Percentiles rank a stretch among this genome's conserved stretches.
Conservation (phyloP, 768 basidiomycete genomes). For the Lactifluus volemus region DNA sequence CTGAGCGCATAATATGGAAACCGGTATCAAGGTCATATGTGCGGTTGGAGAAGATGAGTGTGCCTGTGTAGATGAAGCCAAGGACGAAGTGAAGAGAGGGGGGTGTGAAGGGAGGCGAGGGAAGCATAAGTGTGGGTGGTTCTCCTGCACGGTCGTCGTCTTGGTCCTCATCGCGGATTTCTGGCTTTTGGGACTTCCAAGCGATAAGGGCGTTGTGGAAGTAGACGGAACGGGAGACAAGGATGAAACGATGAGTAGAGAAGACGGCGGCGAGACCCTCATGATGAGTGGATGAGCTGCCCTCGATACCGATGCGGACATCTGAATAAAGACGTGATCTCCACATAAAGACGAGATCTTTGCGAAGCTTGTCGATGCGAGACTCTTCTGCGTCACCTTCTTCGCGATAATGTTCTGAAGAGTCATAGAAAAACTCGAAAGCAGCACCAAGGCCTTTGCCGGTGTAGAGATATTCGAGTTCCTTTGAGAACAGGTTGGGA, state of each 20-base stretch:
- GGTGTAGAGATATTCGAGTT: constrained; percentile 93
- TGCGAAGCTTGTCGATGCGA: constrained; percentile 77
- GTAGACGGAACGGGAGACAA: constrained; percentile 83
- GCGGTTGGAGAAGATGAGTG: constrained; percentile 85
- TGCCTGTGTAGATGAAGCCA: constrained; percentile 92
- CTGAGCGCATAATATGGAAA: constrained; percentile 79
- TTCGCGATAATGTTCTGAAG: constrained; percentile 31
- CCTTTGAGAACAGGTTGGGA: constrained; percentile 76
- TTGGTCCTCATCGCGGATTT: constrained; percentile 26
- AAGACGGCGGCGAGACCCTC: constrained; percentile 76
- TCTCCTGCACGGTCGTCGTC: constrained; percentile 29
- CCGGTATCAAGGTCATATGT: constrained; percentile 90
- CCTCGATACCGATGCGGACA: constrained; percentile 70
- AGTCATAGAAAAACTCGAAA: constrained; percentile 81
- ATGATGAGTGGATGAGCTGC: constrained; percentile 51
- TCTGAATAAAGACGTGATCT: constrained; percentile 89
- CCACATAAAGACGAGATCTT: constrained; percentile 97
- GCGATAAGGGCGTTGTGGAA: constrained; percentile 74
- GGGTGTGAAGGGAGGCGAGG: constrained; percentile 91
- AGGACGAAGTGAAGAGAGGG: constrained; percentile 90
- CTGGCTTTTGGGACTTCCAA: constrained; percentile 38
- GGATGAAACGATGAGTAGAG: constrained; percentile 87
- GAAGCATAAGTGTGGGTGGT: constrained; percentile 57
- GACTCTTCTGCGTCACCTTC: constrained; percentile 44
- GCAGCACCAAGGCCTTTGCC: constrained; percentile 83